A percentile compares a stretch with the other conserved stretches of the same genome.
phyloP scores from a whole-genome alignment of 106 monocot genomes.

The Dioscorea zingiberensis region DNA sequence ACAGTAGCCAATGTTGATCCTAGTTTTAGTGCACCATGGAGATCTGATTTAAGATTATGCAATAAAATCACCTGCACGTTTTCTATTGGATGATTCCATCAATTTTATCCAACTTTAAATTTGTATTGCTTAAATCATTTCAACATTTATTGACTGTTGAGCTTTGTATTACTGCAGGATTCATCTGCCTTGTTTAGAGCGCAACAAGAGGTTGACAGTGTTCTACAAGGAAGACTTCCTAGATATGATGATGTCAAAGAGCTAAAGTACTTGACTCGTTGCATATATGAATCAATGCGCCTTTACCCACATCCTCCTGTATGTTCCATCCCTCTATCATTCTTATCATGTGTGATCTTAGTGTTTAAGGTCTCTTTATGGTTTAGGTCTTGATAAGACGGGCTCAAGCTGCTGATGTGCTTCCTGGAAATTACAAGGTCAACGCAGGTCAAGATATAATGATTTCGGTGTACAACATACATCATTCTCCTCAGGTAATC shows the following conservation, averaged over 20 bases:
- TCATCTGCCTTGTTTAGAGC: slow-evolving; percentile 45
- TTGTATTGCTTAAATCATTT: no score
- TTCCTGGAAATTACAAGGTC: slow-evolving; percentile 91
- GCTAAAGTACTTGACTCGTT: slow-evolving; percentile 86
- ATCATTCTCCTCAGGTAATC: slow-evolving; percentile 74
- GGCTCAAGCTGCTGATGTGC: slow-evolving; percentile 73
- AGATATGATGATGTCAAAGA: slow-evolving; percentile 83
- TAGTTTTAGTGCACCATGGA: no score
- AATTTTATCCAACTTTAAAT: no score
- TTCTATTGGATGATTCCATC: no score
- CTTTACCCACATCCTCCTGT: slow-evolving; percentile 99
- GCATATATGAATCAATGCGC: slow-evolving; percentile 94
- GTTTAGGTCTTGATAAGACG: slow-evolving; percentile 86
- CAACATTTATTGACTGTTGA: slow-evolving; percentile 8
- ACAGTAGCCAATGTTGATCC: no score
- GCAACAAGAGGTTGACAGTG: slow-evolving; percentile 79
- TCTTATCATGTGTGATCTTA: not conserved
- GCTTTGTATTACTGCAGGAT: slow-evolving; percentile 48
- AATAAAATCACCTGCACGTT: no score
- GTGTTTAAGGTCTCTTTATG: slow-evolving; percentile 1
- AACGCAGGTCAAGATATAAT: slow-evolving; percentile 92
- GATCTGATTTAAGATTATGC: no score
- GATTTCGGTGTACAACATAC: slow-evolving; percentile 98
- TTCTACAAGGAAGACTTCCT: slow-evolving; percentile 82
- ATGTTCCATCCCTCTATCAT: slow-evolving; percentile 19